A percentile compares a stretch with the other conserved stretches of the same genome.
Conservation (phyloP, 2,329 filamentous ascomycete genomes). For the Amylocarpus encephaloides region DNA sequence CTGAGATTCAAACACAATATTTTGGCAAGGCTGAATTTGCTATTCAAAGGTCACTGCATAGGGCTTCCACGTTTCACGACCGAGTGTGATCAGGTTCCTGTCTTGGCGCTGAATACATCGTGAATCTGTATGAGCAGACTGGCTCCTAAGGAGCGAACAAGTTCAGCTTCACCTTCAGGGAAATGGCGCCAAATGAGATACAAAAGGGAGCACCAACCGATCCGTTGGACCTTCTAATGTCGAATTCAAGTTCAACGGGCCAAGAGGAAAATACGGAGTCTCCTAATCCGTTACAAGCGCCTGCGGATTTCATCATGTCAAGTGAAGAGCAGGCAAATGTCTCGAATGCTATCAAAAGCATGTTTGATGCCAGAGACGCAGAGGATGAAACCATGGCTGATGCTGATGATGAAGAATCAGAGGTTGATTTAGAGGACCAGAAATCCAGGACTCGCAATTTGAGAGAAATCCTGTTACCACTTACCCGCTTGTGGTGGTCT, state of each 20-base stretch:
- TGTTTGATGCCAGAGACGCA: constrained; percentile 16
- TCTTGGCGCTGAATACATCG: too few species aligned
- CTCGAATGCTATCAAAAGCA: constrained; percentile 17
- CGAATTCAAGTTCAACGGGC: neutral
- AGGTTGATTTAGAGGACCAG: constrained; percentile 28
- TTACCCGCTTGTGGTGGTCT: constrained; percentile 37
- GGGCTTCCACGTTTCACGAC: too few species aligned
- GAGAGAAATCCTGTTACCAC: constrained; percentile 15
- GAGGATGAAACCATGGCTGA: constrained; percentile 13
- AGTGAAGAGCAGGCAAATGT: constrained; percentile 14
- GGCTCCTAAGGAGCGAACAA: neutral
- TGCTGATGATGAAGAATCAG: constrained; percentile 19
- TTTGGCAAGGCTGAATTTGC: too few species aligned
- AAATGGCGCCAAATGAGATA: neutral
- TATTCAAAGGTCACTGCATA: too few species aligned
- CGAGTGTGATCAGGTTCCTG: neutral
- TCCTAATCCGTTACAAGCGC: neutral
- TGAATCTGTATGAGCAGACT: neutral
- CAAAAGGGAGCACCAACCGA: neutral
- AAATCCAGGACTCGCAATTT: constrained; percentile 24
- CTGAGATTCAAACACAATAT: too few species aligned
- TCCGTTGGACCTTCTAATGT: constrained; percentile 4
- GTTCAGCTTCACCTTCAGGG: too few species aligned
- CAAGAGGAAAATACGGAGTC: neutral
- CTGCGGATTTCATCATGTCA: constrained; percentile 1